Base-by-base conservation (phyloP, 1,284 basidiomycete species). In the Sporisorium reilianum region DNA sequence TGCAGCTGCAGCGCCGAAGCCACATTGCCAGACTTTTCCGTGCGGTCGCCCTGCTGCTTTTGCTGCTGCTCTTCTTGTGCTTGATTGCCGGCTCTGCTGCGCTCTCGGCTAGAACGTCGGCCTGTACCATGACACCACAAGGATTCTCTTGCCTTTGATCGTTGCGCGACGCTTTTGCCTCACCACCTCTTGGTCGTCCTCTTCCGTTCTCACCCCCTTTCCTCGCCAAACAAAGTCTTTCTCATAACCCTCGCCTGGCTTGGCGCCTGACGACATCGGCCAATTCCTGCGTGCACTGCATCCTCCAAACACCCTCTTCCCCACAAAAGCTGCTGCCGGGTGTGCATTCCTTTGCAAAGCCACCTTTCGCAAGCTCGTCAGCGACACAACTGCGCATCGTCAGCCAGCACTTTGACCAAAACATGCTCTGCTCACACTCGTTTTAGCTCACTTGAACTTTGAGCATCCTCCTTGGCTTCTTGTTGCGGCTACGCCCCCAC, bases 401-500 rank as follows among this genome's bases (percentile, higher is more conserved):
- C 18, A 38, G 18, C 11, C 32, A 34, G 8, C 32, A 12, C 36
- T 38, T 38, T 38, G 36, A 18, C 36, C 16, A 4, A 38, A 38
- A 38, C 36, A 38, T 38, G 36, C 36, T 38, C 8, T 18, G 36
- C 16, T n/a, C 18, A n/a, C 14, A 11, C 36, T 5, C 11, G 16
- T 18, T 14, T 5, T 38, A 16, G 36, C 36, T n/a, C n/a, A n/a
- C n/a, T n/a, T 38, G 36, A 18, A 38, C 16, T 38, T 38, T 38
- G 16, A 38, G 36, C 36, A n/a, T 38, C 18, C 36, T 8, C 36
- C 16, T 38, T 16, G 26, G 26, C 16, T 46, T 26, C 8, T 46
- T 46, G 26, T n/a, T 28, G 45, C 45, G 9, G 9, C 26, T 46
- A 28, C 45, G 45, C 45, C 45, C 45, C 45, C 25, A 45, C 44